phyloP scores from a whole-genome alignment of 2,329 filamentous ascomycete species.

The Rhinocladiella mackenziei region DNA sequence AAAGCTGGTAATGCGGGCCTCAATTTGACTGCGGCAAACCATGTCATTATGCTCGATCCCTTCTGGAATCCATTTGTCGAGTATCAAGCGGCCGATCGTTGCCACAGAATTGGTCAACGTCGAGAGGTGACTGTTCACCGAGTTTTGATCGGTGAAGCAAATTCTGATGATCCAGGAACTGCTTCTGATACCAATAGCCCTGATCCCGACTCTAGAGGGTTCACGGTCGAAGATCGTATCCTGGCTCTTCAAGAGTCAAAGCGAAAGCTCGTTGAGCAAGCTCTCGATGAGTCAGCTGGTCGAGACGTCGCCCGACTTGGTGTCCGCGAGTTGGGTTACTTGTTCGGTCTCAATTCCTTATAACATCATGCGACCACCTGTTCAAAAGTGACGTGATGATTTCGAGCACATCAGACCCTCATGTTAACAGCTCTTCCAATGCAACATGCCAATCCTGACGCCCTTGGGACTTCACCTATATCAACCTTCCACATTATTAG shows the following conservation, averaged over 20 bases:
- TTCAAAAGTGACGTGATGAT: no score
- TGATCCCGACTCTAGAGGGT: slow-evolving; percentile 5
- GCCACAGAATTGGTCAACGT: slow-evolving; percentile 79
- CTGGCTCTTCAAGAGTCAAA: slow-evolving; percentile 74
- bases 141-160: slow-evolving; percentile 60
- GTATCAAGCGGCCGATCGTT: slow-evolving; percentile 85
- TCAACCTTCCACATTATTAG: no score
- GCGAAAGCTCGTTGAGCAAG: slow-evolving; percentile 68
- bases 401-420: no score
- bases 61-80: slow-evolving; percentile 86
- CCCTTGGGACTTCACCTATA: no score
- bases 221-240: slow-evolving; percentile 84
- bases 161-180: slow-evolving; percentile 2
- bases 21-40: slow-evolving; percentile 76
- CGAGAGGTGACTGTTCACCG: slow-evolving; percentile 73
- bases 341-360: slow-evolving; percentile 62
- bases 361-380: no score
- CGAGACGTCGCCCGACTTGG: slow-evolving; percentile 64
- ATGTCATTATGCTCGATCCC: slow-evolving; percentile 85
- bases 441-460: no score
- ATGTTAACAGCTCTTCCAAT: no score
- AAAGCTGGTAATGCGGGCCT: slow-evolving; percentile 81
- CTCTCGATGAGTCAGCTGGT: slow-evolving; percentile 70
- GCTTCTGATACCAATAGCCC: not conserved
- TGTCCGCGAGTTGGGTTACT: slow-evolving; percentile 62